Evolutionary conservation across 2,329 filamentous ascomycete species (phyloP).

Genomic region (Talaromyces sp.): DNA sequence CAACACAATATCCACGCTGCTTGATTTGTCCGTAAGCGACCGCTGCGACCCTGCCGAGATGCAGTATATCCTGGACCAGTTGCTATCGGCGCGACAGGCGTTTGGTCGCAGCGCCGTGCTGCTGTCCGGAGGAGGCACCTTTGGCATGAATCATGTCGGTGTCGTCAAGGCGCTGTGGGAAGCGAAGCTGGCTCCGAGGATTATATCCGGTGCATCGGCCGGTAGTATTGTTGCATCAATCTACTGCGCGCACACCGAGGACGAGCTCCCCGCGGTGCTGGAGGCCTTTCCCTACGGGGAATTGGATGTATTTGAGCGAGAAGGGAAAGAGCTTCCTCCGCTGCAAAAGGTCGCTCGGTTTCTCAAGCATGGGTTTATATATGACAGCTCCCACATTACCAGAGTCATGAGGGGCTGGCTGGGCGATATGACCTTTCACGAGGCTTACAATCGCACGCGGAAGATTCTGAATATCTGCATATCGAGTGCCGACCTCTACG

Average conservation of each 20-base stretch:
- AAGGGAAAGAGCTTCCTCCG: conserved; percentile 56
- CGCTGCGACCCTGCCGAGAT: conserved; percentile 54
- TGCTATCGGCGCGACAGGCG: conserved; percentile 69
- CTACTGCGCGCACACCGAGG: conserved; percentile 71
- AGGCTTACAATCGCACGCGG: conserved; percentile 91
- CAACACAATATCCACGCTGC: conserved; percentile 66
- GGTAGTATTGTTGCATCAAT: conserved; percentile 82
- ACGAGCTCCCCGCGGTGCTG: conserved; percentile 68
- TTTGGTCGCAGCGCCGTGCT: conserved; percentile 81
- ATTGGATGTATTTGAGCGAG: conserved; percentile 71
- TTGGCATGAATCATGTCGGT: conserved; percentile 89
- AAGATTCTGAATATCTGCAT: conserved; percentile 92
- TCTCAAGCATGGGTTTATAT: conserved; percentile 76
- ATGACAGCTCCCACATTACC: conserved; percentile 76
- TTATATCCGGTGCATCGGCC: conserved; percentile 82
- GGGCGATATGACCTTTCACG: conserved; percentile 89
- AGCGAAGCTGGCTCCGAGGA: conserved; percentile 69
- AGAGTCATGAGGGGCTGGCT: conserved; percentile 76
- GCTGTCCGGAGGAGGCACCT: conserved; percentile 79
- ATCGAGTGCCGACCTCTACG: conserved; percentile 80
- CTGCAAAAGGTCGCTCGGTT: conserved; percentile 67
- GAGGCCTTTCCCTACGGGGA: conserved; percentile 73
- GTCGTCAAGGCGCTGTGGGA: conserved; percentile 79
- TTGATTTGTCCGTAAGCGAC: conserved; percentile 56
- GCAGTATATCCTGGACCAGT: conserved; percentile 60